Percentiles rank a stretch among this genome's conserved stretches.
phyloP scores from a whole-genome alignment of 495 filamentous ascomycete genomes.

The Chaetomium tenue region DNA sequence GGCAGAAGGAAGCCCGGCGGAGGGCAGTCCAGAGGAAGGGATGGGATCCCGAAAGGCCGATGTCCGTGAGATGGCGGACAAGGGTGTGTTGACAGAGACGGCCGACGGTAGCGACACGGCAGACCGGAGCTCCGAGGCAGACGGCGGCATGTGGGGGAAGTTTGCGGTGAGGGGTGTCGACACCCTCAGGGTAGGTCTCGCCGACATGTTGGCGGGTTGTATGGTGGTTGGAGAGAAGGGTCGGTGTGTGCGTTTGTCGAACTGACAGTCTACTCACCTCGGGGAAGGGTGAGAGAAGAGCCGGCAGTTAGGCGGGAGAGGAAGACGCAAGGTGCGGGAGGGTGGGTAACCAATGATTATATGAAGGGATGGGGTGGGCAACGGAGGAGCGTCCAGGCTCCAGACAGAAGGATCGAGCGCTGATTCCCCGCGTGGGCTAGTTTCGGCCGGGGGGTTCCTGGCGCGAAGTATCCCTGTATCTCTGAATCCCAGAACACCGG shows the following conservation, averaged over 20 bases:
- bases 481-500: constrained; percentile 33
- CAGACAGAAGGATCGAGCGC: constrained; percentile 28
- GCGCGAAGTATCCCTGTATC: constrained; percentile 29
- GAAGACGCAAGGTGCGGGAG: constrained; percentile 32
- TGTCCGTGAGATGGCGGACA: constrained; percentile 36
- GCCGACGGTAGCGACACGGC: constrained; percentile 45
- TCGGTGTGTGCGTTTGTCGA: constrained; percentile 15
- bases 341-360: constrained; percentile 40
- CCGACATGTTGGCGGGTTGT: constrained; percentile 47
- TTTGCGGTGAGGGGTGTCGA: constrained; percentile 74
- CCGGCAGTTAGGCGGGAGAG: constrained; percentile 38
- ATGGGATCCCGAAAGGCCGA: constrained; percentile 38
- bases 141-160: constrained; percentile 73
- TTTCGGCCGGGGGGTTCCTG: constrained; percentile 26
- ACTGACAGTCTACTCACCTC: constrained; percentile 41
- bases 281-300: constrained; percentile 32
- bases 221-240: constrained; percentile 18
- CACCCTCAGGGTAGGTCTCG: constrained; percentile 66
- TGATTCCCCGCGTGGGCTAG: constrained; percentile 25
- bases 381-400: constrained; percentile 21
- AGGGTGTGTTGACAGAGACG: constrained; percentile 32
- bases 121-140: constrained; percentile 48
- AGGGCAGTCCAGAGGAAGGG: constrained; percentile 34
- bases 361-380: constrained; percentile 36
- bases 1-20: constrained; percentile 38